phyloP scores from a whole-genome alignment of 2,329 filamentous ascomycete species.

The Ramularia endophylla region DNA sequence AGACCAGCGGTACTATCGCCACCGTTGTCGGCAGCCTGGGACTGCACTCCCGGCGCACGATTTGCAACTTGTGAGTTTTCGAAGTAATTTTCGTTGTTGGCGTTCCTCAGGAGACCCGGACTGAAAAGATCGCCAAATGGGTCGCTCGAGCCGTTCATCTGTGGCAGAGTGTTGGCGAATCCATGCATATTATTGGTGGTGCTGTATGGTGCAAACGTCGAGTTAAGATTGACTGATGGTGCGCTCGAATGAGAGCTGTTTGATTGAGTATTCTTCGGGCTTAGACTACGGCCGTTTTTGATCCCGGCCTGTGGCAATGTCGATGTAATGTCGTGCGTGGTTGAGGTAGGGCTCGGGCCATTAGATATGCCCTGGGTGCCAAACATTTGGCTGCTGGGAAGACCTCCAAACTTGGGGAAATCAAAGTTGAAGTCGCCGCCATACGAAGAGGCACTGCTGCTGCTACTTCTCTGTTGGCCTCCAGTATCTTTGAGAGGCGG shows the following conservation, averaged over 20 bases:
- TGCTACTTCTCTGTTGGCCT: constrained; percentile 25
- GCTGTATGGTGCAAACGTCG: constrained; percentile 26
- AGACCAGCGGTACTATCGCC: constrained; percentile 40
- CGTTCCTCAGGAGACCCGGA: constrained; percentile 47
- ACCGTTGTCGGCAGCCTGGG: constrained; percentile 23
- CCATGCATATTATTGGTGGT: constrained; percentile 31
- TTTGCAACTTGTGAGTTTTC: constrained; percentile 9
- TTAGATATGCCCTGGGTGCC: constrained; percentile 17
- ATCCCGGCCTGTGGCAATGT: constrained; percentile 11
- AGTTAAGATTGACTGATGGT: constrained; percentile 13
- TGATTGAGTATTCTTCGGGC: constrained; percentile 25
- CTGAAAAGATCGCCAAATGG: constrained; percentile 56
- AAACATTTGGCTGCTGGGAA: constrained; percentile 53
- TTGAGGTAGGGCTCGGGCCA: constrained; percentile 36
- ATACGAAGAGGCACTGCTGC: constrained; percentile 29
- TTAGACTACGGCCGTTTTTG: constrained; percentile 26
- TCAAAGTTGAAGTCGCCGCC: constrained; percentile 79
- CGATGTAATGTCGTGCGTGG: constrained; percentile 23
- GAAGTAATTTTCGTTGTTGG: constrained; percentile 32
- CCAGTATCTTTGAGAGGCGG: constrained; percentile 36
- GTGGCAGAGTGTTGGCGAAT: constrained; percentile 30
- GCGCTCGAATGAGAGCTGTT: constrained; percentile 22
- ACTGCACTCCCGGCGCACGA: constrained; percentile 16
- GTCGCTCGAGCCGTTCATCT: constrained; percentile 26
- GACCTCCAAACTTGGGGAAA: constrained; percentile 85